Evolutionary conservation across 192 early-diverging fungal genomes (phyloP).

Genomic region (Coemansia sp.): DNA sequence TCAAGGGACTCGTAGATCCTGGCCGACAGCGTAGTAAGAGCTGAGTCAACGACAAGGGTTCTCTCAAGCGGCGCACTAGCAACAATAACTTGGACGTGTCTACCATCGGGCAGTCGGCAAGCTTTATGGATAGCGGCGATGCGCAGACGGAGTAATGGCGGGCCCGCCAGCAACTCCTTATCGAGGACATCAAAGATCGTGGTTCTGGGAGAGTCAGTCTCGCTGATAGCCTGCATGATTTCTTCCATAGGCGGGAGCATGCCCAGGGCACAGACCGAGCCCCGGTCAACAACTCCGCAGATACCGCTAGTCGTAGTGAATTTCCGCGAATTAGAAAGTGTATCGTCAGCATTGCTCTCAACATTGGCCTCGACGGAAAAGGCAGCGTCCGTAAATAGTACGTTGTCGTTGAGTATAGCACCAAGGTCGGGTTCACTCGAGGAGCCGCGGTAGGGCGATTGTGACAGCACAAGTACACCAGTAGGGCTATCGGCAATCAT

Average conservation of each 20-base stretch:
- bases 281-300: constrained; percentile 32
- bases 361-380: not conserved
- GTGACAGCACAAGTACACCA: constrained; percentile 23
- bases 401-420: constrained; percentile 39
- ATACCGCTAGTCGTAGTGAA: constrained; percentile 47
- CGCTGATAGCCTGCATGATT: constrained; percentile 28
- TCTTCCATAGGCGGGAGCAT: constrained; percentile 50
- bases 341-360: not conserved
- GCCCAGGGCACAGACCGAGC: constrained; percentile 34
- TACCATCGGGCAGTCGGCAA: constrained; percentile 22
- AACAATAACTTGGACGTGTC: constrained; percentile 24
- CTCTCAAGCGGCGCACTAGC: constrained; percentile 27
- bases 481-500: constrained; percentile 38
- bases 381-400: constrained; percentile 31
- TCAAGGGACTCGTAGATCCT: constrained; percentile 28
- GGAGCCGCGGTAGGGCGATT: not conserved
- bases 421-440: constrained; percentile 16
- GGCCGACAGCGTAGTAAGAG: constrained; percentile 37
- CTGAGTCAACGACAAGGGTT: constrained; percentile 45
- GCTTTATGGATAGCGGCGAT: not conserved
- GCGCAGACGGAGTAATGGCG: constrained; percentile 28
- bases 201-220: constrained; percentile 33
- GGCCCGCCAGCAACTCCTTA: not conserved
- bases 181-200: constrained; percentile 49
- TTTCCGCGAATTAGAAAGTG: constrained; percentile 5